Evolutionary conservation across 768 basidiomycete species (phyloP).

Genomic region (Daedaleopsis sinensis): DNA sequence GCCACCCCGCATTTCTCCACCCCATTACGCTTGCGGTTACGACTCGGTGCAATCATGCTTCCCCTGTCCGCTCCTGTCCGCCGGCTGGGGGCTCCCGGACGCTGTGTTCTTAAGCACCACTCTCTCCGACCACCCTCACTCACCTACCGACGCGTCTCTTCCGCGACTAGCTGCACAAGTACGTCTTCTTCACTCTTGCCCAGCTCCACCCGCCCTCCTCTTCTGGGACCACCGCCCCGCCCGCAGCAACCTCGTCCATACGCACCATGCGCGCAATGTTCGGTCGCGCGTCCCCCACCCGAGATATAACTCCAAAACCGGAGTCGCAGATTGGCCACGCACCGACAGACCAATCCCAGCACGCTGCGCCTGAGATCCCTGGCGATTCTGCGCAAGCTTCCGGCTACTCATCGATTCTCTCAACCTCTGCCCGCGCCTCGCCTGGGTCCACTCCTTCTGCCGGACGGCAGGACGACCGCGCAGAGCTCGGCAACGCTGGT

Average conservation of each 20-base stretch:
- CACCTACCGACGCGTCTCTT: background rate
- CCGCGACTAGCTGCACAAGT: background rate
- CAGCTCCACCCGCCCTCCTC: background rate
- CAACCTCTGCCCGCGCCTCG: background rate
- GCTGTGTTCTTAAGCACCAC: background rate
- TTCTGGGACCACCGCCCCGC: slow-evolving; percentile 7
- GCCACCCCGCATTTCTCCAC: slow-evolving; percentile 17
- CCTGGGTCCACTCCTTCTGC: background rate
- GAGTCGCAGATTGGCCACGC: slow-evolving; percentile 10
- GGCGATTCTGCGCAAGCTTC: background rate
- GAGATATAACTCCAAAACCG: slow-evolving; percentile 19
- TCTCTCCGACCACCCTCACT: background rate
- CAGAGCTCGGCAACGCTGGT: background rate
- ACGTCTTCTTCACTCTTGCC: background rate
- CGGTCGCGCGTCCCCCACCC: slow-evolving; percentile 2
- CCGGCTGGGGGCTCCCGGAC: background rate
- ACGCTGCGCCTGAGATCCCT: background rate
- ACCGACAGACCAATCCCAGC: background rate
- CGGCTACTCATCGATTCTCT: background rate
- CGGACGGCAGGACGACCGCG: no score
- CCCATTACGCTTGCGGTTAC: slow-evolving; percentile 19
- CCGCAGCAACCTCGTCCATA: background rate
- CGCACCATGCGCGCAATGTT: slow-evolving; percentile 20
- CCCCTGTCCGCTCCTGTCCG: slow-evolving; percentile 11
- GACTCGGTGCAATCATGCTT: slow-evolving; percentile 2